Conservation (phyloP, 2,329 filamentous ascomycete genomes). For the Penicillium decumbens region DNA sequence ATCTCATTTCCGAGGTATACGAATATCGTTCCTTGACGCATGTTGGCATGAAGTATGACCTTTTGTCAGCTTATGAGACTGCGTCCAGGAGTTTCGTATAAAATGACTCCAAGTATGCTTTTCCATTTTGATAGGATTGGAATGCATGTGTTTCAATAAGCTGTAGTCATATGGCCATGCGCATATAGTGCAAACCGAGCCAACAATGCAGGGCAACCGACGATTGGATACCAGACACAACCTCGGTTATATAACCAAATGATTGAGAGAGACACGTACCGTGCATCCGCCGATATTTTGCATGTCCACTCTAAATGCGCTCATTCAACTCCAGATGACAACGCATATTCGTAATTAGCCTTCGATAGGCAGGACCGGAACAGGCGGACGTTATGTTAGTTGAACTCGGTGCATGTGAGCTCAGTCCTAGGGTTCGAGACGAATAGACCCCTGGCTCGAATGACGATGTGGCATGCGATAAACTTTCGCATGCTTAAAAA, state of each 20-base stretch:
- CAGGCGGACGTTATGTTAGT: constrained; percentile 3
- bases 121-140: constrained; percentile 10
- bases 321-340: neutral
- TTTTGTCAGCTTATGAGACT: constrained; percentile 6
- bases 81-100: constrained; percentile 1
- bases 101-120: constrained; percentile 7
- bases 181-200: constrained; percentile 3
- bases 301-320: neutral
- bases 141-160: constrained; percentile 3
- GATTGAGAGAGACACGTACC: neutral
- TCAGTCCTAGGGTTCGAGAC: constrained; percentile 2
- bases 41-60: neutral
- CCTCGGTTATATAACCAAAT: neutral
- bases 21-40: neutral
- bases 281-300: neutral
- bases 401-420: constrained; percentile 3
- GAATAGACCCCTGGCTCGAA: constrained; percentile 6
- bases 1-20: constrained; percentile 15
- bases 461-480: constrained; percentile 1
- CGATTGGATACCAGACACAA: neutral
- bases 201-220: neutral
- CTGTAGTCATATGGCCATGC: constrained; percentile 11
- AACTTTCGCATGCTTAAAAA: neutral
- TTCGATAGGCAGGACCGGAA: constrained; percentile 4
- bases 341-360: neutral